Percentiles rank a stretch among this genome's conserved stretches.
These are phyloP conservation scores for Naganishia vaughanmartiniae DNA, from an alignment of 768 basidiomycete genomes.

Conservation along the genomic window DNA sequence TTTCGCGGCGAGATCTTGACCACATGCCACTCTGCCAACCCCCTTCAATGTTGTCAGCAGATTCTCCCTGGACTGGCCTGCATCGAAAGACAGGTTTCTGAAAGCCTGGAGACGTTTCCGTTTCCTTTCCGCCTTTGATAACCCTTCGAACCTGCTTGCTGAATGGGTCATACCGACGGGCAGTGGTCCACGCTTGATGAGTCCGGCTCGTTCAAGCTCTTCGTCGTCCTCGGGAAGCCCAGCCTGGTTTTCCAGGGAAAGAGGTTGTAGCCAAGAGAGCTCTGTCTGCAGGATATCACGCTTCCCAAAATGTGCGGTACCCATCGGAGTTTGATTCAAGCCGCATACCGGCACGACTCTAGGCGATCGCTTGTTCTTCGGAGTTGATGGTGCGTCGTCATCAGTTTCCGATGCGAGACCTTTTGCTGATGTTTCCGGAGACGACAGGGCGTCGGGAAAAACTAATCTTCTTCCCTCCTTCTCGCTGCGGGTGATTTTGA, in stretches of 20 bases:
- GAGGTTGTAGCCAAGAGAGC: constrained; percentile 2
- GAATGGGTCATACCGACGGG: constrained; percentile 16
- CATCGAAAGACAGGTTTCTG: constrained; percentile 5
- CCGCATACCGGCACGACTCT: neutral
- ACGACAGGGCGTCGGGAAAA: constrained; percentile 28
- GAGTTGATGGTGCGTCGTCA: constrained; percentile 2
- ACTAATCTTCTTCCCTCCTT: constrained; percentile 29
- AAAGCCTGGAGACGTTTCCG: constrained; percentile 27
- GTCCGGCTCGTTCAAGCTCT: neutral
- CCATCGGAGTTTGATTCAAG: constrained; percentile 1
- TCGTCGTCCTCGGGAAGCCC: constrained; percentile 1
- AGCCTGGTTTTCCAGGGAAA: neutral
- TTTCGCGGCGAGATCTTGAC: constrained; percentile 16
- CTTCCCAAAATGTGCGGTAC: neutral
- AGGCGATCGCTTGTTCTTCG: constrained; percentile 2
- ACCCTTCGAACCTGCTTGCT: constrained; percentile 18
- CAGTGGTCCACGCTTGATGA: constrained; percentile 4
- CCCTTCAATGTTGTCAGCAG: constrained; percentile 22
- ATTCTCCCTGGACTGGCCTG: constrained; percentile 4
- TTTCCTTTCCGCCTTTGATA: constrained; percentile 22
- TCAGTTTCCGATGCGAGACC: constrained; percentile 7
- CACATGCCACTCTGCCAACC: constrained; percentile 19
- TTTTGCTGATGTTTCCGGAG: constrained; percentile 16
- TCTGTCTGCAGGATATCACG: constrained; percentile 1
- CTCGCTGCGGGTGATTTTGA: constrained; percentile 25